Percentiles rank a stretch among this genome's conserved stretches.
Conservation (phyloP, 495 filamentous ascomycete species). For the Hyaloscypha variabilis region DNA sequence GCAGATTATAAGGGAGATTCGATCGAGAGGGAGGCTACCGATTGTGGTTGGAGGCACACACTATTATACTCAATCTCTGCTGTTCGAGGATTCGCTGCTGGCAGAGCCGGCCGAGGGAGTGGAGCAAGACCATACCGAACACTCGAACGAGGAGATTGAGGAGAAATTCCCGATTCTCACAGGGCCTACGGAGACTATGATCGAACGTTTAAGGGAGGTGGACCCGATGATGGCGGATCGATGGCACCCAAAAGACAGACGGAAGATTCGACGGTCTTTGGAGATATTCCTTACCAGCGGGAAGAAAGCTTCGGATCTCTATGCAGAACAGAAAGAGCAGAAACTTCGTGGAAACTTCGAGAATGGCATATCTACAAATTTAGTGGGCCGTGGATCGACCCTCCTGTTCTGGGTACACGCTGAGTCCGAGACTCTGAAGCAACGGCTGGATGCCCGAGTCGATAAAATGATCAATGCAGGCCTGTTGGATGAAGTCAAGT, state of each 20-base stretch:
- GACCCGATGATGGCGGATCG: slow-evolving; percentile 87
- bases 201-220: slow-evolving; percentile 71
- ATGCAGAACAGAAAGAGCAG: slow-evolving; percentile 64
- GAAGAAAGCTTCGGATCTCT: slow-evolving; percentile 81
- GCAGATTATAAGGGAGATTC: slow-evolving; percentile 75
- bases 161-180: slow-evolving; percentile 71
- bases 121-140: slow-evolving; percentile 33
- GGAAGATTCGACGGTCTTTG: slow-evolving; percentile 88
- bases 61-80: slow-evolving; percentile 87
- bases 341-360: slow-evolving; percentile 3
- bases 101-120: slow-evolving; percentile 37
- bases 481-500: slow-evolving; percentile 65
- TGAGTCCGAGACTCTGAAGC: slow-evolving; percentile 61
- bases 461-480: slow-evolving; percentile 81
- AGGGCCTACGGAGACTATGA: slow-evolving; percentile 66
- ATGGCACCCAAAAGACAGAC: slow-evolving; percentile 92
- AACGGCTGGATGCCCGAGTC: slow-evolving; percentile 74
- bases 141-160: slow-evolving; percentile 15
- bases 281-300: slow-evolving; percentile 87
- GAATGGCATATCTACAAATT: slow-evolving; percentile 36
- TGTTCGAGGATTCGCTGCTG: slow-evolving; percentile 72
- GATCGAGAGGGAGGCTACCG: slow-evolving; percentile 73
- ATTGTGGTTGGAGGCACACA: slow-evolving; percentile 94
- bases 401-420: slow-evolving; percentile 91
- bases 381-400: slow-evolving; percentile 57